Evolutionary conservation across 257 asterid species (phyloP), one percentile per base, ranked within the genome.

Genomic region (Penstemon barbatus): DNA sequence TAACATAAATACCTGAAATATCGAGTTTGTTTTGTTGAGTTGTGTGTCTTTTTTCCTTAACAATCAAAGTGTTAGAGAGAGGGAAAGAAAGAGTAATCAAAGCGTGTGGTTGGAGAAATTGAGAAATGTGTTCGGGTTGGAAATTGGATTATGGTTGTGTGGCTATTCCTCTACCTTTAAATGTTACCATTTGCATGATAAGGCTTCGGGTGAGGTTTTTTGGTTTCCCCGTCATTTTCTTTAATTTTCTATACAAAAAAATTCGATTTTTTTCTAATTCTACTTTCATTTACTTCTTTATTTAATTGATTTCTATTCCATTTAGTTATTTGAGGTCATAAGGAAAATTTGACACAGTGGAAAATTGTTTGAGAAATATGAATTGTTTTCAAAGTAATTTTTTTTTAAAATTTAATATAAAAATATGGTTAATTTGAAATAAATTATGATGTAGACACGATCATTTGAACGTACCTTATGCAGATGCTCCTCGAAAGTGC

Each of bases 101-200:
- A 46, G 77, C 38, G 65, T 60, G 65, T 60, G 77, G 78, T 12
- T 61, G 74, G 67, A 67, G 41, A 65, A 51, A 69, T 57, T 42
- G 52, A 70, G 71, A 64, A 80, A 68, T 69, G 77, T 46, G 53
- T 38, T 61, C 61, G 66, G 66, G 69, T 25, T 25, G 33, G 33
- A 25, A 25, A 78, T 74, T 72, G 83, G 84, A 69, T 75, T 64
- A 57, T 43, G 82, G 60, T 79, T 89, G 88, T 84, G 96, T 86
- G 96, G 91, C 88, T 70, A 69, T 77, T 68, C 78, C 84, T 82
- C 61, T 63, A 58, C 88, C 92, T 80, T 78, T 84, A 78, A 77
- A 68, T 77, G 37, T 66, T 54, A 70, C 63, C 80, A 69, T 52
- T 77, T 78, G 85, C 80, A 80, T 74, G 92, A 86, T 84, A 84